phyloP scores from a whole-genome alignment of 257 asterid species.

The Hygrophila difformis region DNA sequence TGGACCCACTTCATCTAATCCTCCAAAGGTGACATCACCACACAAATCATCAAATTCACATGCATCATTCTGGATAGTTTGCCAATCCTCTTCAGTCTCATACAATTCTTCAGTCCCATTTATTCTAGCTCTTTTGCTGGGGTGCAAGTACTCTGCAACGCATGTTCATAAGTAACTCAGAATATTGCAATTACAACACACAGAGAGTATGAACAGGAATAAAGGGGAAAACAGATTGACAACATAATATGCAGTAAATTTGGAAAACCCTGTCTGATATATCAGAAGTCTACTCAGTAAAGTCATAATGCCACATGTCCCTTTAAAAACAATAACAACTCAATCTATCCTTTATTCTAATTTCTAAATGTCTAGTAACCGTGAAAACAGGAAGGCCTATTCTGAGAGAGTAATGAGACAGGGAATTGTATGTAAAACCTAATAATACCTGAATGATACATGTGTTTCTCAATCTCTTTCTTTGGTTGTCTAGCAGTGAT shows the following conservation, averaged over 20 bases:
- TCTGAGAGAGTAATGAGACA: too few species aligned
- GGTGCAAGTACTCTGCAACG: conserved; percentile 56
- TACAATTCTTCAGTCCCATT: conserved; percentile 61
- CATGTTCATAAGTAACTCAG: conserved; percentile 15
- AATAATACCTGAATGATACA: conserved; percentile 45
- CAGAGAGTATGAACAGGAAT: too few species aligned
- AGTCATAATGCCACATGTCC: too few species aligned
- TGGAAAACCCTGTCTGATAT: too few species aligned
- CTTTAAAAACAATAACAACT: too few species aligned
- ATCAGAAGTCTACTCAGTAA: too few species aligned
- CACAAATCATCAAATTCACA: conserved; percentile 64
- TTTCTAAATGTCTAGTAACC: too few species aligned
- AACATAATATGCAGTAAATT: too few species aligned
- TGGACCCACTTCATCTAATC: conserved; percentile 28
- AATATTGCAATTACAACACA: too few species aligned
- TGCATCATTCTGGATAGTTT: conserved; percentile 26
- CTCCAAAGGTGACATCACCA: conserved; percentile 37
- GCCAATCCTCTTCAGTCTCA: conserved; percentile 45
- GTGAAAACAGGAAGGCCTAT: too few species aligned
- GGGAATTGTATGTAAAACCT: conserved; percentile 5
- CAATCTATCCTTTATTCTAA: too few species aligned
- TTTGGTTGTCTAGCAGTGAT: conserved; percentile 81
- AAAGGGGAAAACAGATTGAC: too few species aligned
- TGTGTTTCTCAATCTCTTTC: conserved; percentile 65
- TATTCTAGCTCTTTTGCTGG: conserved; percentile 56